Base-by-base conservation (phyloP, 352 stramenopile genomes). In the Peronospora farinosa region DNA sequence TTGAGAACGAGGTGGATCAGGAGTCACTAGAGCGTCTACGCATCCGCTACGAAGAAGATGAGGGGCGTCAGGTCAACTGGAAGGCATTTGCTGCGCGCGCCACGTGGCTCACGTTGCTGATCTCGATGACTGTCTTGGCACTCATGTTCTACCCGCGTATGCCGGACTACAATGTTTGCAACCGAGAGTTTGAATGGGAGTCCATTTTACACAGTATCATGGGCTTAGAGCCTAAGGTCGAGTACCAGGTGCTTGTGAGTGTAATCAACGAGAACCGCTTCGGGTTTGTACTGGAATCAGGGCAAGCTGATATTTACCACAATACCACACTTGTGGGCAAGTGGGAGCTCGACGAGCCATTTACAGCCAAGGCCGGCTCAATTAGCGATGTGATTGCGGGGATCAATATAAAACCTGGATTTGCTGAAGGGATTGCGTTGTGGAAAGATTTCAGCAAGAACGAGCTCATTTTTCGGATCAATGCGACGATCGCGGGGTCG, bases 211-310 rank as follows among this genome's bases (percentile, higher is more conserved):
- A 82, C 45, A 94, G 83, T 38, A 62, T 94, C 36, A 59, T 70
- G 38, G 81, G 67, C 31, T 41, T 92, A 5, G 67, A 86, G 31
- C 83, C 83, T 0, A 89, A 88, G 53, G 86, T 94, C 40, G 63
- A 92, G 50, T 94, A 94, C 32, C 67, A 94, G 41, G 75, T 94
- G 40, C 53, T 94, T 39, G 82, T 89, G 52, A 94, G 83, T 30
- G 78, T 89, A 23, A 84, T 91, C 52, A 94, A 94, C 54, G 83
- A 94, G 60, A 94, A 94, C 58, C 78, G 83, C 25, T 94, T 94
- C 35, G 83, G 76, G 2, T 94, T 94, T 38, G 58, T 88, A 35
- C 53, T 94, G 3, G 74, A 89, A 39, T 66, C 78, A n/a, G 83
- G 80, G 8, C 60, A 55, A 3, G 80, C 79, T 35, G 75, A 92